Percentiles rank a stretch among this genome's conserved stretches.
phyloP scores from a whole-genome alignment of 2,329 filamentous ascomycete species.

The Penicillium sp. region DNA sequence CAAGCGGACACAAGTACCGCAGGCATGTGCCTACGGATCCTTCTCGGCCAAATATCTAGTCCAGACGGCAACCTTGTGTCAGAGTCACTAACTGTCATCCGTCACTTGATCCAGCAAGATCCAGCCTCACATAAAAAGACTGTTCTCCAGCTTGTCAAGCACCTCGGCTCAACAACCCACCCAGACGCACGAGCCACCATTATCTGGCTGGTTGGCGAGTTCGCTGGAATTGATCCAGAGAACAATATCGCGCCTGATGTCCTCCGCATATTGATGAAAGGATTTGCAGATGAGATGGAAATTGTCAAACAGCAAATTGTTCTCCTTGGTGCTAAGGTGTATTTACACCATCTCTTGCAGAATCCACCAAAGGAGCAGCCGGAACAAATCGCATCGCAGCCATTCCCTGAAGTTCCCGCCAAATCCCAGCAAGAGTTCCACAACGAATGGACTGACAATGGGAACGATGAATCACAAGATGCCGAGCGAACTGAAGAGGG shows the following conservation, averaged over 20 bases:
- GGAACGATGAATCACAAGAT: slow-evolving; percentile 25
- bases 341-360: slow-evolving; percentile 75
- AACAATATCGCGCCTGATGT: slow-evolving; percentile 94
- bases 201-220: slow-evolving; percentile 96
- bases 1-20: slow-evolving; percentile 71
- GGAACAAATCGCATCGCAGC: slow-evolving; percentile 10
- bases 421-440: slow-evolving; percentile 26
- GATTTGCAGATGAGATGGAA: slow-evolving; percentile 80
- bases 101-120: slow-evolving; percentile 91
- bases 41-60: slow-evolving; percentile 84
- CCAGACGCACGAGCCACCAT: slow-evolving; percentile 89
- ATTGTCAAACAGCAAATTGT: slow-evolving; percentile 88
- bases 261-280: slow-evolving; percentile 79
- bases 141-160: slow-evolving; percentile 83
- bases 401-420: slow-evolving; percentile 17
- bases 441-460: slow-evolving; percentile 35
- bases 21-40: slow-evolving; percentile 73
- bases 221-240: slow-evolving; percentile 72
- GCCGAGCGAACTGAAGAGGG: slow-evolving; percentile 26
- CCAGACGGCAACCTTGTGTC: slow-evolving; percentile 84
- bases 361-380: slow-evolving; percentile 36
- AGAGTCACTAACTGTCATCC: slow-evolving; percentile 89
- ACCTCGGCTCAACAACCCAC: slow-evolving; percentile 83
- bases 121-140: slow-evolving; percentile 77
- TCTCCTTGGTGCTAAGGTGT: slow-evolving; percentile 91